phyloP scores from a whole-genome alignment of 2,329 filamentous ascomycete species.

The Colletotrichum noveboracense region DNA sequence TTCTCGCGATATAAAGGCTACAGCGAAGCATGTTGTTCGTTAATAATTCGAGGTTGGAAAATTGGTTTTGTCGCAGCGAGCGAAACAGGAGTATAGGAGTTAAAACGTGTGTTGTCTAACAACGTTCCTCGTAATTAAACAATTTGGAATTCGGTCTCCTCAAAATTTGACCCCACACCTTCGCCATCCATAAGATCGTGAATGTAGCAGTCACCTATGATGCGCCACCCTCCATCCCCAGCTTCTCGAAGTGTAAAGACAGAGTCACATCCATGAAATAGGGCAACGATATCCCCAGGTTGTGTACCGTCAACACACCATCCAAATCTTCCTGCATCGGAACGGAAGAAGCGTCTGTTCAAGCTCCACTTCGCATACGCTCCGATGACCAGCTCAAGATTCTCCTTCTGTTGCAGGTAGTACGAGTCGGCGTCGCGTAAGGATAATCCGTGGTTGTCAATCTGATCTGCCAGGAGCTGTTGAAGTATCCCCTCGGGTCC shows the following conservation, averaged over 20 bases:
- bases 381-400: background rate
- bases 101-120: rapidly evolving
- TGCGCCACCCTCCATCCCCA: background rate
- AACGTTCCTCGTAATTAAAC: background rate
- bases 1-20: slow-evolving; percentile 1
- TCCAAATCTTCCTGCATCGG: background rate
- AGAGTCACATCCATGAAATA: background rate
- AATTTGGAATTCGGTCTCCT: background rate
- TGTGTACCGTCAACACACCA: background rate
- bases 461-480: background rate
- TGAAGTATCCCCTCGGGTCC: background rate
- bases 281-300: background rate
- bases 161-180: background rate
- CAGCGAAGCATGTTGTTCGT: background rate
- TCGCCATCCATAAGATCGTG: background rate
- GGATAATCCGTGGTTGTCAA: background rate
- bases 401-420: background rate
- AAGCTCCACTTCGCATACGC: background rate
- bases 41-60: background rate
- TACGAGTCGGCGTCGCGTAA: background rate
- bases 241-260: background rate
- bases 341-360: slow-evolving; percentile 9
- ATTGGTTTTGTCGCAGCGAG: rapidly evolving
- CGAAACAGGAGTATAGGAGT: background rate
- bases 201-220: background rate